Conservation (phyloP, 1,284 basidiomycete species). For the Boletus nobilissimus region DNA sequence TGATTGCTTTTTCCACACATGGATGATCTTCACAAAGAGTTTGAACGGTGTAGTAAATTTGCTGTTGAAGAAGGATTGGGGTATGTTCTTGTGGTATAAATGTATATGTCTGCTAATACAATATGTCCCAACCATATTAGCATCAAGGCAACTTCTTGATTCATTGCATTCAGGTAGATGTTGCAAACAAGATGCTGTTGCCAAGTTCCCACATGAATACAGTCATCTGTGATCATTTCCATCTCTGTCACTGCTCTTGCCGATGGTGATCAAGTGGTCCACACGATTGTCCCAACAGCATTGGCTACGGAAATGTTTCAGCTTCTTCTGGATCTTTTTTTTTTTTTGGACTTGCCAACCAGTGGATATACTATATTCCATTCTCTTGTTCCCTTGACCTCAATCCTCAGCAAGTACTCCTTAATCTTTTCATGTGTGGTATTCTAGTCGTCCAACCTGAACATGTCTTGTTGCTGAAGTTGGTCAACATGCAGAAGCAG, state of each 20-base stretch:
- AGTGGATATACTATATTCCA: neutral
- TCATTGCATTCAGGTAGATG: slow-evolving; percentile 53
- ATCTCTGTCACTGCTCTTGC: slow-evolving; percentile 54
- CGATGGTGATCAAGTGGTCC: slow-evolving; percentile 51
- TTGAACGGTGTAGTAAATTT: too few relatives aligned
- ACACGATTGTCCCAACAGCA: slow-evolving; percentile 8
- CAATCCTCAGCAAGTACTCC: neutral
- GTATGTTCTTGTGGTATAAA: neutral
- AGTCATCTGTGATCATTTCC: slow-evolving; percentile 62
- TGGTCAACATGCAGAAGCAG: neutral
- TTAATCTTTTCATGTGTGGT: neutral
- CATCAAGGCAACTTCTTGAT: slow-evolving; percentile 56
- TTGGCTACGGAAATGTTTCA: neutral
- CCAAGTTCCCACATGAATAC: slow-evolving; percentile 40
- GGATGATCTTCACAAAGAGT: too few relatives aligned
- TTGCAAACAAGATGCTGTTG: slow-evolving; percentile 61
- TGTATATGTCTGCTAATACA: neutral
- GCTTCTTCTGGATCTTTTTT: neutral
- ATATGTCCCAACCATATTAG: slow-evolving; percentile 37
- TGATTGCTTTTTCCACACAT: too few relatives aligned
- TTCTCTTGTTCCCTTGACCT: neutral
- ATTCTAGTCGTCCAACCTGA: neutral
- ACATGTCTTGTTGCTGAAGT: neutral
- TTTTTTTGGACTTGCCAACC: neutral
- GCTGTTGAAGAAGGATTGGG: too few relatives aligned